phyloP scores from a whole-genome alignment of 2,329 filamentous ascomycete genomes.

The Beauveria rudraprayagi region DNA sequence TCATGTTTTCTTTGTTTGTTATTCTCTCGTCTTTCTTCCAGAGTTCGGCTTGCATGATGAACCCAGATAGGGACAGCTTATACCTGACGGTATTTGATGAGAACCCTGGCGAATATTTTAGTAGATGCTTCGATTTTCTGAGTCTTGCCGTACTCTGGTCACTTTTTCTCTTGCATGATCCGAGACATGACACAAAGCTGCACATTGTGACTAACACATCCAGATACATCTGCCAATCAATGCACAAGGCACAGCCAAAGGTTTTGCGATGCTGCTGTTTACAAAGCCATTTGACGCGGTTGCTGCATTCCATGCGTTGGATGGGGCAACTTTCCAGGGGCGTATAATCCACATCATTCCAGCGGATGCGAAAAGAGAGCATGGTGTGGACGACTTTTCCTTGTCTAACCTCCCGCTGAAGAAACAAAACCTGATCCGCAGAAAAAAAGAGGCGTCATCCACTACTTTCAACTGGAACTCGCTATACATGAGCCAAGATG shows the following conservation, averaged over 20 bases:
- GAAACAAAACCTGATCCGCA: constrained; percentile 85
- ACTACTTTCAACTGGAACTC: constrained; percentile 95
- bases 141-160: constrained; percentile 31
- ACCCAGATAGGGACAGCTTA: constrained; percentile 99
- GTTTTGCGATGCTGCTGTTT: constrained; percentile 83
- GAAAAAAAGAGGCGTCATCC: constrained; percentile 70
- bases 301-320: constrained; percentile 68
- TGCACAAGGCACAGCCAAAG: constrained; percentile 68
- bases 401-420: constrained; percentile 89
- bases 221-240: constrained; percentile 84
- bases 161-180: constrained; percentile 16
- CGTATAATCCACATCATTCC: constrained; percentile 86
- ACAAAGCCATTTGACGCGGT: constrained; percentile 63
- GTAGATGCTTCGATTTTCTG: constrained; percentile 98
- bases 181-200: constrained; percentile 11
- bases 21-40: constrained; percentile 1
- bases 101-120: constrained; percentile 93
- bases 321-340: constrained; percentile 85
- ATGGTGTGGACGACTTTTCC: constrained; percentile 77
- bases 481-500: constrained; percentile 97
- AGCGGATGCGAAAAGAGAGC: constrained; percentile 71
- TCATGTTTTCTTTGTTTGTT: constrained; percentile 15
- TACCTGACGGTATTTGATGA: constrained; percentile 82
- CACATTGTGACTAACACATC: constrained; percentile 21
- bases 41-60: constrained; percentile 63